Conservation (phyloP, 2,329 filamentous ascomycete genomes). For the Bipolaris sorokiniana region DNA sequence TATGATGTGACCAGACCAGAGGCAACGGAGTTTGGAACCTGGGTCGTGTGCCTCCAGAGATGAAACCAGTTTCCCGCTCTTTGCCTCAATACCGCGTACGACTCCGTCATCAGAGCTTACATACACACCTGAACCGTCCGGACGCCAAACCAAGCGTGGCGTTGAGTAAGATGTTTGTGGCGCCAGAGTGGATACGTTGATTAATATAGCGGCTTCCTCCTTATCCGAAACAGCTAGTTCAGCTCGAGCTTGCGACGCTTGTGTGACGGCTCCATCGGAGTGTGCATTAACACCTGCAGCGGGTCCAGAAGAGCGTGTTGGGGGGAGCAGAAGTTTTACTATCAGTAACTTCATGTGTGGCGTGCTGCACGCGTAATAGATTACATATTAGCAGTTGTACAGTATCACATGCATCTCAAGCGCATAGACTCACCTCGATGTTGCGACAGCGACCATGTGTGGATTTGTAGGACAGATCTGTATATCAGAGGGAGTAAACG, state of each 20-base stretch:
- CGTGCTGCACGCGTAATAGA: constrained; percentile 42
- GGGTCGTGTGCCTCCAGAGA: constrained; percentile 61
- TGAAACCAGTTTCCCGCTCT: constrained; percentile 62
- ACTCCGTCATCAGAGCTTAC: constrained; percentile 70
- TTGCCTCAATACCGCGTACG: constrained; percentile 64
- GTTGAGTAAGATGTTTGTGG: constrained; percentile 68
- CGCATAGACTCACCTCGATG: constrained; percentile 50
- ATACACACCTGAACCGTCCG: constrained; percentile 66
- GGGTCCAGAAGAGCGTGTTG: constrained; percentile 17
- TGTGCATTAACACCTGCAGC: constrained; percentile 10
- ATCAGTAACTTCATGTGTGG: constrained; percentile 69
- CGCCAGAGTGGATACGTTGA: constrained; percentile 65
- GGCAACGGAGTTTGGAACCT: constrained; percentile 64
- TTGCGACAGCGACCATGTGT: constrained; percentile 63
- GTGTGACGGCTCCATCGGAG: constrained; percentile 46
- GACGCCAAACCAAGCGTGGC: constrained; percentile 66
- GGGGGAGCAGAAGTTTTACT: constrained; percentile 62
- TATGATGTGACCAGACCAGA: constrained; percentile 60
- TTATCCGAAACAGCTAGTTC: constrained; percentile 60
- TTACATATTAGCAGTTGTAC: not conserved
- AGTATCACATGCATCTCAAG: not conserved
- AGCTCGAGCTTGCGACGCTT: constrained; percentile 60
- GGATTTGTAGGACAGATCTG: constrained; percentile 62
- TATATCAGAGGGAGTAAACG: constrained; percentile 66
- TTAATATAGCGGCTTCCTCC: constrained; percentile 65